Evolutionary conservation across 2,329 filamentous ascomycete species (phyloP), one percentile per base, ranked within the genome.

Genomic region (Monilinia laxa): DNA sequence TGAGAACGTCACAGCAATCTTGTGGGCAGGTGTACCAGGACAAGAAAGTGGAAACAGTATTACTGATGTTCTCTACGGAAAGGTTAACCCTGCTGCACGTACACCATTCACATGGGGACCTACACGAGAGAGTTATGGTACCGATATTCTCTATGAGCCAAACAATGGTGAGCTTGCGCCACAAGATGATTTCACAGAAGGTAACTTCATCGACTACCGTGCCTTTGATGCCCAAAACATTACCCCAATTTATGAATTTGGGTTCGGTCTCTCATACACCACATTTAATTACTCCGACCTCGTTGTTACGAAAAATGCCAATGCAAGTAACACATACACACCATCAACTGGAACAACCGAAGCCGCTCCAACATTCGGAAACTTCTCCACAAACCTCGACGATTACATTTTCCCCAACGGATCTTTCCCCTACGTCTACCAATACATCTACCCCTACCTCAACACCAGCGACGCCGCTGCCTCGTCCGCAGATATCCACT

Each of bases 1-100:
- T 77, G 85, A 87, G 47, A 96, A 96, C 77, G 83, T 96, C 59
- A 93, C 91, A 0, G 92, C 91, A 51, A 92, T 96, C 64, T 76
- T 96, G 1, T 95, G 90, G 85, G 91, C 91, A 45, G 90, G 91
- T 73, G 79, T 93, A 23, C 92, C 92, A 0, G 93, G 93, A 14
- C 89, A 96, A 76, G 90, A 97, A 77, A 90, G 88, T 28, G 92
- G 93, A 60, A 91, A 93, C 75, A 84, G 90, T 3, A 86, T 96
- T 65, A 85, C 86, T 14, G 91, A 96, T 72, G 84, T 96, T n/a
- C 85, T 97, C 14, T 96, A 93, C 77, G 92, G 93, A 54, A 85
- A 84, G 68, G 85, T 89, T 69, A 93, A 92, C 79, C 92, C 92
- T 1, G 86, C 86, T 38, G 93, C 86, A 62, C 90, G 92, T 70